Base-by-base conservation (phyloP, 306 rosid genomes). In the Acacia confusa region DNA sequence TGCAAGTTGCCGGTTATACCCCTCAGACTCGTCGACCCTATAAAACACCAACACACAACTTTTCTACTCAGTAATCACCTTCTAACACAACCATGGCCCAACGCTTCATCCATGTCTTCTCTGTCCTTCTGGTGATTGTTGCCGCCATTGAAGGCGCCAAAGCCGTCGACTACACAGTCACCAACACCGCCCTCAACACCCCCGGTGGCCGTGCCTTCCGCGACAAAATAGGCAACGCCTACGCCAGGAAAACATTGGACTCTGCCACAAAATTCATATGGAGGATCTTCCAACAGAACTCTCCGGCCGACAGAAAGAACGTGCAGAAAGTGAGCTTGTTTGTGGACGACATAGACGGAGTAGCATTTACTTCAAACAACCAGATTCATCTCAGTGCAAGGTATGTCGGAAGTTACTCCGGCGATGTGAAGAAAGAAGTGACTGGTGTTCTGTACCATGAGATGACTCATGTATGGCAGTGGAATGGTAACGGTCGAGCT, bases 361-460 rank as follows among this genome's bases (percentile, higher is more conserved):
- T 84, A 3, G 88, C 90, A 1, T 73, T 10, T 27, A 22, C 88
- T 0, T 72, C 6, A 76, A 20, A 38, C 72, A 70, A 84, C 3
- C 77, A 83, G 34, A 88, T 88, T 34, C 88, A 81, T 13, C 50
- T 88, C 0, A 25, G 82, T 2, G 81, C 81, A 0, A 52, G 43
- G 1, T 88, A 82, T 28, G 81, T 88, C 6, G 43, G 74, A 14
- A 20, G 14, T 41, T 73, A 72, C 30, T 7, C 0, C 4, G 72
- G 82, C 0, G 70, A 85, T 9, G 6, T 88, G 8, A 82, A 74
- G 74, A 61, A 32, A 3, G 88, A 84, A 38, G 70, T 84, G 15
- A 84, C 66, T 8, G 83, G 86, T 3, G 78, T 80, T 44, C 48
- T 84, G 14, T 87, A 87, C 69, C 88, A 87, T 19, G 90, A 87